Evolutionary conservation across 1,284 basidiomycete species (phyloP).

Genomic region (Cystobasidiaceae sp.): DNA sequence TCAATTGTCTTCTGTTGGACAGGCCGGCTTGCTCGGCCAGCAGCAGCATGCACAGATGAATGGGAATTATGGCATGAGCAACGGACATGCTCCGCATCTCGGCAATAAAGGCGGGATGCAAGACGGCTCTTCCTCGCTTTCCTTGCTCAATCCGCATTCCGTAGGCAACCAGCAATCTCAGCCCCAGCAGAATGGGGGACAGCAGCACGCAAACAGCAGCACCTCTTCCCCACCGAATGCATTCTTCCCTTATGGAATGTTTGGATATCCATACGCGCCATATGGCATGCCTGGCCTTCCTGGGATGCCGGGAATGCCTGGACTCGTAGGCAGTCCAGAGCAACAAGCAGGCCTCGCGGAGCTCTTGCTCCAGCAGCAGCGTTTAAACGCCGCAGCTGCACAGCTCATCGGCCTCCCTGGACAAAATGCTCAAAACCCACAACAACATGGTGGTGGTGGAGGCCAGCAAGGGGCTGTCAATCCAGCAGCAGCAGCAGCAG

Average conservation of each 20-base stretch:
- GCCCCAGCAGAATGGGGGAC: too few relatives aligned
- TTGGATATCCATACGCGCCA: slow-evolving; percentile 18
- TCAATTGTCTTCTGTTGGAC: not conserved
- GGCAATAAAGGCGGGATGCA: too few relatives aligned
- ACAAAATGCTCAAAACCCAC: too few relatives aligned
- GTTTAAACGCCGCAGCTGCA: slow-evolving; percentile 38
- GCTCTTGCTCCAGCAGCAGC: slow-evolving; percentile 38
- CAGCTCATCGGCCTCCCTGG: slow-evolving; percentile 30
- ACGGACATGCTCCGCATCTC: too few relatives aligned
- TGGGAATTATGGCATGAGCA: not conserved
- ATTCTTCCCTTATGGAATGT: slow-evolving; percentile 16
- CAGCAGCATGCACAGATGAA: not conserved
- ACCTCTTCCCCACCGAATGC: not conserved
- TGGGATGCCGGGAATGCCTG: too few relatives aligned
- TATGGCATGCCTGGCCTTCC: slow-evolving; percentile 13
- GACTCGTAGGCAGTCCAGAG: slow-evolving; percentile 10
- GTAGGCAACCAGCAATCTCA: too few relatives aligned
- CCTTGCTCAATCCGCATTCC: too few relatives aligned
- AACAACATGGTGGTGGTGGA: too few relatives aligned
- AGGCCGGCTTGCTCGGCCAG: too few relatives aligned
- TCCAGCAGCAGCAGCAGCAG: not conserved
- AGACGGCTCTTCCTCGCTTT: too few relatives aligned
- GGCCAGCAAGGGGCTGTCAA: not conserved
- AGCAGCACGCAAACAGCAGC: too few relatives aligned
- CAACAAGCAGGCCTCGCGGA: slow-evolving; percentile 36